Percentiles rank a stretch among this genome's conserved stretches.
Evolutionary conservation across 306 rosid species (phyloP).

Genomic region (Prunus mira): DNA sequence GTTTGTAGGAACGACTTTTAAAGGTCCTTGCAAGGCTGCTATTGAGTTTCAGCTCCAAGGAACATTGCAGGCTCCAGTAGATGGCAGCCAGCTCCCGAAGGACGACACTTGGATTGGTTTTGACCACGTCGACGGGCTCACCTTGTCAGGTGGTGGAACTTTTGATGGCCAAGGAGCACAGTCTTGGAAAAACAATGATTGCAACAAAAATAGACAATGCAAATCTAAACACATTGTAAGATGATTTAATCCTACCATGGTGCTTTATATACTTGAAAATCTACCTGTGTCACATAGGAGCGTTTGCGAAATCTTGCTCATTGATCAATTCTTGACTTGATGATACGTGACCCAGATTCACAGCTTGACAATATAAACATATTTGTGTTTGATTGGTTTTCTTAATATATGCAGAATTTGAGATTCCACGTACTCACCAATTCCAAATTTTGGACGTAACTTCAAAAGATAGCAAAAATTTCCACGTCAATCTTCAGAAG

Average conservation of each 20-base stretch:
- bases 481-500: constrained; percentile 30
- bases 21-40: constrained; percentile 48
- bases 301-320: no score
- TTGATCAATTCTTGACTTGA: no score
- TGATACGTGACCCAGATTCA: no score
- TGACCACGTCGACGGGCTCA: constrained; percentile 17
- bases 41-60: constrained; percentile 35
- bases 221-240: constrained; percentile 26
- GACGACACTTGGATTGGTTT: constrained; percentile 34
- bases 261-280: no score
- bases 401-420: constrained; percentile 21
- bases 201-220: constrained; percentile 9
- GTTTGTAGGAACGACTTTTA: constrained; percentile 9
- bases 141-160: constrained; percentile 33
- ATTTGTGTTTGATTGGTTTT: neutral
- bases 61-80: constrained; percentile 28
- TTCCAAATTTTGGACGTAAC: constrained; percentile 22
- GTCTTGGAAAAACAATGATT: no score
- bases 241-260: no score
- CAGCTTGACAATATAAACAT: neutral
- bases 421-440: constrained; percentile 33
- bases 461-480: constrained; percentile 29
- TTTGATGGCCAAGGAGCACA: constrained; percentile 41
- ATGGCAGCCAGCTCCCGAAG: neutral
- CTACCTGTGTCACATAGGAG: no score